Evolutionary conservation across 306 rosid genomes (phyloP), one percentile per base, ranked within the genome.

Genomic region (Dalbergia cultrata): DNA sequence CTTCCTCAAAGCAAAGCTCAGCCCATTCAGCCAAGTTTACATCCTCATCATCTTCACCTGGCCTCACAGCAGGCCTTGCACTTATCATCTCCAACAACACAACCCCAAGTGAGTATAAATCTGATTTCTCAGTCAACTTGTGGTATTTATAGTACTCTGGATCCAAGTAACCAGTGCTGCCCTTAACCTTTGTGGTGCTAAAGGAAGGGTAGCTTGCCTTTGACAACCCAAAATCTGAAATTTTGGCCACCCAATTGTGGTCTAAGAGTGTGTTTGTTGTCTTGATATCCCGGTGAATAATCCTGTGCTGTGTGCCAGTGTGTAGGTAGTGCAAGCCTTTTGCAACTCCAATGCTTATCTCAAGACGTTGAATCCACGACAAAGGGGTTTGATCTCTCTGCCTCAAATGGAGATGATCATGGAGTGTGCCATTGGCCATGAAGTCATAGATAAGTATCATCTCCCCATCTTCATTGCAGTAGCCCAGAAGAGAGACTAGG

Each of bases 231-330:
- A 83, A 86, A 67, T 86, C 87, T 0, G 87, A 86, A 35, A 86
- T 77, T 74, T 80, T 86, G 39, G 87, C 79, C 16, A 67, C 76
- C 81, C 71, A 86, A 8, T 77, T 80, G 12, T 80, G 68, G 64
- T 86, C 87, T 1, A 83, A 17, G 69, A 86, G 87, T 80, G 80
- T 80, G 60, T 86, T 86, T 52, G 76, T 80, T 31, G 90, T 72
- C 83, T 87, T 87, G 75, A 87, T 77, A 76, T 87, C 90, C 1
- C 87, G 90, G 58, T 87, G 90, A 74, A 83, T 83, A 81, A 87
- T 73, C 73, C 5, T 77, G 31, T 77, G 49, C 67, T 68, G 16
- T 47, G 86, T 74, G 72, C 87, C 86, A 0, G 87, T 86, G 71
- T 86, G 90, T 8, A 83, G 81, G 73, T 83, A 69, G 65, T 83